Evolutionary conservation across 768 basidiomycete species (phyloP).

Genomic region (Mycena olivaceomarginata): DNA sequence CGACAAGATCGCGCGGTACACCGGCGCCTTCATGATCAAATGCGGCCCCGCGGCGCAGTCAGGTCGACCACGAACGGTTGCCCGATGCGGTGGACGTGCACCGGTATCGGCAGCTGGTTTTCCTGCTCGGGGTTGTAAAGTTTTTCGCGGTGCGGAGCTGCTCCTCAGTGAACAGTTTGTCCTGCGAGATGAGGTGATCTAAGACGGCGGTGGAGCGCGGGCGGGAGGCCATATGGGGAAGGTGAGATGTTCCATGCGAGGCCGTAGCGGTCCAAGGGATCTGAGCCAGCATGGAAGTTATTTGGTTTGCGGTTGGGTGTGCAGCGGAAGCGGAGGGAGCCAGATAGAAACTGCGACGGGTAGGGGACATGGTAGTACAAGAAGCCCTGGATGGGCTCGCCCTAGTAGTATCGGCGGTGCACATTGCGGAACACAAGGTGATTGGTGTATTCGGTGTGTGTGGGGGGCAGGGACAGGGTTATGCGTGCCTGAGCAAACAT

Average conservation of each 20-base stretch:
- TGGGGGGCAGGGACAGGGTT: background rate
- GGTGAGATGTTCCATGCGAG: conserved; percentile 17
- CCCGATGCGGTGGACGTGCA: background rate
- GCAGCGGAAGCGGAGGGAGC: conserved; percentile 27
- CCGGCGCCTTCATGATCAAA: fast-evolving
- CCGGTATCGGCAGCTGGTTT: too few species aligned
- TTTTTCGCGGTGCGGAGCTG: background rate
- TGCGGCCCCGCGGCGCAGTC: background rate
- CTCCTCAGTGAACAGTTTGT: background rate
- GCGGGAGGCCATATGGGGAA: background rate
- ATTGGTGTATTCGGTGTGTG: too few species aligned
- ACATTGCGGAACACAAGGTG: background rate
- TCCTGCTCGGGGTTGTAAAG: background rate
- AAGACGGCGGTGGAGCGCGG: background rate
- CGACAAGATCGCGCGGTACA: background rate
- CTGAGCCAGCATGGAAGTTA: background rate
- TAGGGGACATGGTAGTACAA: conserved; percentile 24
- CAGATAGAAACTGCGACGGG: conserved; percentile 11
- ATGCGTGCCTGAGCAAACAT: background rate
- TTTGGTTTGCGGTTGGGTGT: background rate
- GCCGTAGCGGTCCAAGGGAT: background rate
- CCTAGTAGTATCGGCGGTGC: background rate
- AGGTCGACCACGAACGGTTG: conserved; percentile 18
- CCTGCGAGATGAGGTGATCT: background rate
- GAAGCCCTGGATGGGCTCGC: background rate